phyloP scores from a whole-genome alignment of 2,329 filamentous ascomycete species.

The Aspergillus fructus region DNA sequence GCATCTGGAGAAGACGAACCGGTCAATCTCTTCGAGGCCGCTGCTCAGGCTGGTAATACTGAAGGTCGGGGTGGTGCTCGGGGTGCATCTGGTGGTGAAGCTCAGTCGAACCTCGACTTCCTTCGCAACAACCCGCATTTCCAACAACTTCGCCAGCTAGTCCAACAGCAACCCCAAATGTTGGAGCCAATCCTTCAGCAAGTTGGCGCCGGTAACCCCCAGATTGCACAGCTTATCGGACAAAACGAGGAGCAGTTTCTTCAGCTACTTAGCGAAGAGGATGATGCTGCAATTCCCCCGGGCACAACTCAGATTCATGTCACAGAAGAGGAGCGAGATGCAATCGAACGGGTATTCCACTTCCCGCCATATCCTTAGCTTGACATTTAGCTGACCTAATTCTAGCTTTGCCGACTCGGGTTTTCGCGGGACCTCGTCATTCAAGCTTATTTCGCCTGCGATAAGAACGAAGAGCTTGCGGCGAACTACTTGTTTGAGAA shows the following conservation, averaged over 20 bases:
- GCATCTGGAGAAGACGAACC: slow-evolving; percentile 55
- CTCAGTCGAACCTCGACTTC: slow-evolving; percentile 83
- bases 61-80: slow-evolving; percentile 43
- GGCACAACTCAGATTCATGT: slow-evolving; percentile 87
- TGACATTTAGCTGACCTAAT: slow-evolving; percentile 18
- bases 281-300: slow-evolving; percentile 73
- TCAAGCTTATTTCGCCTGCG: slow-evolving; percentile 97
- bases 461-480: slow-evolving; percentile 98
- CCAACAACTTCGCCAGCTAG: slow-evolving; percentile 93
- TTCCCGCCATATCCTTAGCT: background rate
- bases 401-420: slow-evolving; percentile 82
- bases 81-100: slow-evolving; percentile 49
- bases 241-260: slow-evolving; percentile 93
- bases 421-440: slow-evolving; percentile 93
- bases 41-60: slow-evolving; percentile 67
- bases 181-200: slow-evolving; percentile 97
- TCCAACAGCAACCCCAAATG: slow-evolving; percentile 98
- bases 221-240: slow-evolving; percentile 87
- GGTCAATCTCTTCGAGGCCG: slow-evolving; percentile 90
- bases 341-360: slow-evolving; percentile 81
- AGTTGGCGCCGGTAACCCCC: slow-evolving; percentile 90
- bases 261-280: slow-evolving; percentile 83
- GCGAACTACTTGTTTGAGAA: slow-evolving; percentile 99
- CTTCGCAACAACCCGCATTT: slow-evolving; percentile 95
- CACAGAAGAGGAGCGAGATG: slow-evolving; percentile 93